Percentiles rank a stretch among this genome's conserved stretches.
These are phyloP conservation scores for Gossypium bickii DNA, from an alignment of 345 rosid species.

Conservation along the genomic window DNA sequence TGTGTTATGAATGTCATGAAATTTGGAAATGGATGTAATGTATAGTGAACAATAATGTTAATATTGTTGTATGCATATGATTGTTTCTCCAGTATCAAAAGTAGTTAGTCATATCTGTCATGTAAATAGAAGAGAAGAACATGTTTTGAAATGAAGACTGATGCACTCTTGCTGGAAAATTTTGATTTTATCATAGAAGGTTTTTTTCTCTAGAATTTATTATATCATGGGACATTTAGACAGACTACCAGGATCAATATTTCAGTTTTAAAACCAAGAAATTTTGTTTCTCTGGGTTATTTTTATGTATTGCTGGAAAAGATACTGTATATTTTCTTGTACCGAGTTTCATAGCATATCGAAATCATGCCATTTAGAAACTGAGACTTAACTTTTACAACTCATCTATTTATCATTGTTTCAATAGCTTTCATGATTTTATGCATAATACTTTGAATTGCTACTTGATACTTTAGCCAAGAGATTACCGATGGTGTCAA, in stretches of 20 bases:
- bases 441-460: neutral
- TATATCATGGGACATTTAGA: neutral
- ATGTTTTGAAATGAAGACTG: neutral
- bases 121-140: neutral
- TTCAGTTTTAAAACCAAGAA: neutral
- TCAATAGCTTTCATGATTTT: neutral
- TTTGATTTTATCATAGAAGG: neutral
- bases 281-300: neutral
- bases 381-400: neutral
- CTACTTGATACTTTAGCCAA: slow-evolving; percentile 49
- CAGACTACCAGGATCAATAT: neutral
- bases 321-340: neutral
- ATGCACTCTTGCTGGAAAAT: neutral
- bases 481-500: slow-evolving; percentile 82
- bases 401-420: neutral
- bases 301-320: neutral
- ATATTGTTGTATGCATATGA: neutral
- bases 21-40: no score
- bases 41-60: no score
- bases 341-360: neutral
- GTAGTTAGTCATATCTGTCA: neutral
- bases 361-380: neutral
- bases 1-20: no score
- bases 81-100: neutral
- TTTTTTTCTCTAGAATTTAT: neutral